Evolutionary conservation across 352 stramenopile species (phyloP).

Genomic region (Phytophthora citricola): DNA sequence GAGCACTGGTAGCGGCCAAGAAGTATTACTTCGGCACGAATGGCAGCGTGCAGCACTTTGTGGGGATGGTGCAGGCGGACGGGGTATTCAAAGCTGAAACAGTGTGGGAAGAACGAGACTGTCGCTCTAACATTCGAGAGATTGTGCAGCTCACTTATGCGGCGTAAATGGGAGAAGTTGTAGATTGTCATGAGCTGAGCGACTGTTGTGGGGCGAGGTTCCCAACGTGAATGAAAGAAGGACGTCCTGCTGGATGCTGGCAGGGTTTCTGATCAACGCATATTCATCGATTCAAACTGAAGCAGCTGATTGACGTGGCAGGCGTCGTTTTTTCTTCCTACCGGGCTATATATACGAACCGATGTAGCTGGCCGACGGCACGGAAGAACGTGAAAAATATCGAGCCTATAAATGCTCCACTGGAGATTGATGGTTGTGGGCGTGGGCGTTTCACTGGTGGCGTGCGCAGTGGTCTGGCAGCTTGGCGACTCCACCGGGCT

Average conservation of each 20-base stretch:
- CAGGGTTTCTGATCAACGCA: conserved; percentile 28
- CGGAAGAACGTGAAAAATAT: conserved; percentile 14
- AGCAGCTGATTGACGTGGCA: conserved; percentile 14
- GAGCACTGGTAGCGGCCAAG: conserved; percentile 81
- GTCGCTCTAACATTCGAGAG: conserved; percentile 81
- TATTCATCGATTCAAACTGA: conserved; percentile 9
- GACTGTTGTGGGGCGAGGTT: neutral
- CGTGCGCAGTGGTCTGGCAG: conserved; percentile 9
- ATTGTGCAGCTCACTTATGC: conserved; percentile 71
- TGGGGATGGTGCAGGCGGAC: conserved; percentile 58
- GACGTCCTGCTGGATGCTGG: neutral
- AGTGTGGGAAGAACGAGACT: conserved; percentile 78
- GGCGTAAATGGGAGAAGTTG: conserved; percentile 6
- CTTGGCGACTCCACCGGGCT: neutral
- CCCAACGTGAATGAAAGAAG: conserved; percentile 11
- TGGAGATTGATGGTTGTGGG: conserved; percentile 1
- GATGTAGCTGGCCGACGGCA: conserved; percentile 7
- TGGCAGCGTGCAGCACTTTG: conserved; percentile 89
- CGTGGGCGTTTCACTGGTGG: conserved; percentile 27
- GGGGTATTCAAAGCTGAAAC: conserved; percentile 56
- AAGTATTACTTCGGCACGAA: conserved; percentile 91
- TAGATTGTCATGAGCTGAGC: neutral
- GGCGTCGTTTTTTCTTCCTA: conserved; percentile 11
- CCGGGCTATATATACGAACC: conserved; percentile 27
- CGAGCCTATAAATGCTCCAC: conserved; percentile 23